Conservation (phyloP, 345 rosid species). For the Syzygium oleosum region DNA sequence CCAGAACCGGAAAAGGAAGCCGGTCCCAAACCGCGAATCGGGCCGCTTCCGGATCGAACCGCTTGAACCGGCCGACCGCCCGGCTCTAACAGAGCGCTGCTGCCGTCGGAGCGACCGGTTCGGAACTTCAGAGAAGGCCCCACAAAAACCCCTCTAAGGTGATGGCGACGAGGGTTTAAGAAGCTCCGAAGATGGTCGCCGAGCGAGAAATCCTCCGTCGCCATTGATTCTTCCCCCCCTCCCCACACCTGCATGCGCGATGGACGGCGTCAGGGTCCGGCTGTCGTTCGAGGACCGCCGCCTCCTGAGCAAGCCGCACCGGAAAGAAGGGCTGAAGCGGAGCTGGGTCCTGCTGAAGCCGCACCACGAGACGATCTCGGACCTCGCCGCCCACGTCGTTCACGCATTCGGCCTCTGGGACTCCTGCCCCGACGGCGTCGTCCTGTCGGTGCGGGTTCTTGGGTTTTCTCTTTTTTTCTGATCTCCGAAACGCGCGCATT, state of each 20-base stretch:
- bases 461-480: background rate
- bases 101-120: background rate
- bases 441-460: slow-evolving; percentile 48
- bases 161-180: slow-evolving; percentile 1
- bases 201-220: background rate
- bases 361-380: slow-evolving; percentile 53
- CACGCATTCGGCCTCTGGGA: slow-evolving; percentile 40
- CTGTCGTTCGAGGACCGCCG: slow-evolving; percentile 38
- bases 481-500: background rate
- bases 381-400: slow-evolving; percentile 53
- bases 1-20: background rate
- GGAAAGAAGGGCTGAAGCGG: slow-evolving; percentile 46
- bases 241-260: background rate
- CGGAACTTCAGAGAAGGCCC: background rate
- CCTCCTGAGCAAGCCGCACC: slow-evolving; percentile 47
- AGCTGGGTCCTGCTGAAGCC: slow-evolving; percentile 85
- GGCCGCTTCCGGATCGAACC: background rate
- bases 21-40: background rate
- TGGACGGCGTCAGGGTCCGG: slow-evolving; percentile 55
- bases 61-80: background rate
- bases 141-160: background rate
- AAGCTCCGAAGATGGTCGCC: background rate
- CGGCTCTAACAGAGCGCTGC: background rate
- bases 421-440: slow-evolving; percentile 67
- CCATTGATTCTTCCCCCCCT: background rate